Conservation (phyloP, 2,329 filamentous ascomycete species). For the Trichoderma sp. region DNA sequence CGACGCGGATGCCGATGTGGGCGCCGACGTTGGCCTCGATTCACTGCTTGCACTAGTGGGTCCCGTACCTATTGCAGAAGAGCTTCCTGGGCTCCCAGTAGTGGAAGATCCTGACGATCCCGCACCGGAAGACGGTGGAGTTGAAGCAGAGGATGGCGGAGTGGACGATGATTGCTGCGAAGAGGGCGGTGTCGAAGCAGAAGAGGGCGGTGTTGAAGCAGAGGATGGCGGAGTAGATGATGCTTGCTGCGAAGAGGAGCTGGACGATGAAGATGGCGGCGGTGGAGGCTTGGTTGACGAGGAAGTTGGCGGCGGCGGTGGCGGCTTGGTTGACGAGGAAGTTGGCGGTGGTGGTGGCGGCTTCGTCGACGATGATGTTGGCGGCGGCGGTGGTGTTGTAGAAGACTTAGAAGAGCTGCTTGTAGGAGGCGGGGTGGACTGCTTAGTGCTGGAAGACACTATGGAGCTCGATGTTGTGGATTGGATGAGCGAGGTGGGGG, state of each 20-base stretch:
- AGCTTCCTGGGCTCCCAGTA: not conserved
- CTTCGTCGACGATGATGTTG: not conserved
- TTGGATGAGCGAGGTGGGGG: conserved; percentile 24
- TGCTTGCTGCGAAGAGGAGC: not conserved
- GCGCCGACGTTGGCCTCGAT: conserved; percentile 11
- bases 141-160: conserved; percentile 4
- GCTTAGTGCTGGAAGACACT: conserved; percentile 1
- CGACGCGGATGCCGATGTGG: not conserved
- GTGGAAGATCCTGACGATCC: not conserved
- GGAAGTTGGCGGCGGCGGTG: not conserved
- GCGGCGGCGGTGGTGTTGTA: not conserved
- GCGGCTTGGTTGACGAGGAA: not conserved
- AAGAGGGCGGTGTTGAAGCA: too few species aligned
- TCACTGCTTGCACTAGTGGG: conserved; percentile 10
- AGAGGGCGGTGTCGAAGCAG: not conserved
- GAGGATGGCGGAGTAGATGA: not conserved
- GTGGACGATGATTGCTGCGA: conserved; percentile 1
- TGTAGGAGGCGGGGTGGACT: conserved; percentile 14
- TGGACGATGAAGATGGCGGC: not conserved
- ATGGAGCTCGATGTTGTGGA: conserved; percentile 12
- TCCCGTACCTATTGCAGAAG: conserved; percentile 19
- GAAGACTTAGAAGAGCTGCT: not conserved
- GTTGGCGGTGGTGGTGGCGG: not conserved
- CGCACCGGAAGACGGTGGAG: not conserved
- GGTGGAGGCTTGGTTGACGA: not conserved